Conservation (phyloP, 2,329 filamentous ascomycete genomes). For the Penicillium rolfsii region DNA sequence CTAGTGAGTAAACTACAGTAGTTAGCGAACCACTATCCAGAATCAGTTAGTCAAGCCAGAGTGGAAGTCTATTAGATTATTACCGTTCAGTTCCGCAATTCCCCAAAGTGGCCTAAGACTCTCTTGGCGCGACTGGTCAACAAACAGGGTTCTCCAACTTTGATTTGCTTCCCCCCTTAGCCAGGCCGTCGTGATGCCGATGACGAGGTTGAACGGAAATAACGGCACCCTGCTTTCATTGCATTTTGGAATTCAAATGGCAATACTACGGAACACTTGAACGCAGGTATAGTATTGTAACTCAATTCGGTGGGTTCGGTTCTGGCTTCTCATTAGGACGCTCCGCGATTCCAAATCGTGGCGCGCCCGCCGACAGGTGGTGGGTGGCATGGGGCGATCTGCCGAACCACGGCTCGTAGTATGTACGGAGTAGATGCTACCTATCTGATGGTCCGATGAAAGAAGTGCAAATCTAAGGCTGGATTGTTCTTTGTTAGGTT, state of each 20-base stretch:
- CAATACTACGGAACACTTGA: neutral
- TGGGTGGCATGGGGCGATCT: conserved; percentile 7
- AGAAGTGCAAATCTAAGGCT: neutral
- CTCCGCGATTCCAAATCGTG: conserved; percentile 4
- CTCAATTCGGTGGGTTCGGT: neutral
- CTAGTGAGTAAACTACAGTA: neutral
- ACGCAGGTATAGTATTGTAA: neutral
- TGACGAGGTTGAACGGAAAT: neutral
- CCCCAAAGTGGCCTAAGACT: neutral
- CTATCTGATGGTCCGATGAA: neutral
- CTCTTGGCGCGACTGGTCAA: neutral
- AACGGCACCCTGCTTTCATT: too few relatives aligned
- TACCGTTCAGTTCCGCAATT: neutral
- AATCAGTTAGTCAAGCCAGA: neutral
- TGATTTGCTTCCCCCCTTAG: neutral
- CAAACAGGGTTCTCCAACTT: neutral
- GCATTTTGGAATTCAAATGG: neutral
- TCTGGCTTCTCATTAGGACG: neutral
- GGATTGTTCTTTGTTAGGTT: neutral
- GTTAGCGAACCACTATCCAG: neutral
- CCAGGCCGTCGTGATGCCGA: neutral
- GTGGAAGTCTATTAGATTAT: conserved; percentile 3
- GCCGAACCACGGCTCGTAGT: conserved; percentile 7
- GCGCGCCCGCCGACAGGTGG: conserved; percentile 2
- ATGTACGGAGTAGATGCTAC: neutral